A percentile compares a stretch with the other conserved stretches of the same genome.
Conservation (phyloP, 2,329 filamentous ascomycete genomes). For the Arachnopeziza araneosa region DNA sequence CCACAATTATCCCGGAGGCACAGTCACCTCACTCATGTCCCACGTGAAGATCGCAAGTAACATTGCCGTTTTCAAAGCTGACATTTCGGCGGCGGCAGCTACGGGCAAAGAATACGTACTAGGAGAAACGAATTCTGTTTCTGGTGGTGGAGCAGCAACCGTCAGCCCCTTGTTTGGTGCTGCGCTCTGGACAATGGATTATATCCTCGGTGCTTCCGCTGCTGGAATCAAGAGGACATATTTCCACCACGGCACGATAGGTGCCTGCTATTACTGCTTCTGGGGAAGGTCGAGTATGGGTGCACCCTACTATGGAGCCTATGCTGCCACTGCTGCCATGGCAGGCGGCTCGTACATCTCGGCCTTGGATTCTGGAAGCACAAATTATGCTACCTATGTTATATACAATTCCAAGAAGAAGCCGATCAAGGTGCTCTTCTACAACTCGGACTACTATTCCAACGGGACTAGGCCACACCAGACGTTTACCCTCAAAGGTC, state of each 20-base stretch:
- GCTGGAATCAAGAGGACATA: conserved; percentile 22
- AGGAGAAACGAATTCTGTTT: conserved; percentile 29
- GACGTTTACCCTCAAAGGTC: conserved; percentile 19
- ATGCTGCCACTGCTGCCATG: conserved; percentile 21
- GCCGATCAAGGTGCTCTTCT: conserved; percentile 18
- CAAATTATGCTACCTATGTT: conserved; percentile 20
- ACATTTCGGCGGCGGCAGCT: conserved; percentile 19
- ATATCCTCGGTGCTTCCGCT: conserved; percentile 16
- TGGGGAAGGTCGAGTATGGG: conserved; percentile 25
- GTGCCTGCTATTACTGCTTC: conserved; percentile 31
- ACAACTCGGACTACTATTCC: conserved; percentile 25
- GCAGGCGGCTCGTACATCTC: conserved; percentile 22
- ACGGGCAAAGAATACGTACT: conserved; percentile 27
- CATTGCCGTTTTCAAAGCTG: conserved; percentile 15
- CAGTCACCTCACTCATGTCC: conserved; percentile 23
- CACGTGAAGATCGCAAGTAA: conserved; percentile 24
- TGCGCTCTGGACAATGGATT: conserved; percentile 27
- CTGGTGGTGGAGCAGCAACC: conserved; percentile 22
- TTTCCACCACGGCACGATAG: conserved; percentile 28
- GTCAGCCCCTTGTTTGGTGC: conserved; percentile 26
- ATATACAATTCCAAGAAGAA: conserved; percentile 15
- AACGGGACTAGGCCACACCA: conserved; percentile 18
- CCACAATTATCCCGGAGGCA: conserved; percentile 37
- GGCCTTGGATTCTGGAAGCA: conserved; percentile 18
- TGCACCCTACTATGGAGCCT: conserved; percentile 28